Base-by-base conservation (phyloP, 495 filamentous ascomycete species). In the Lepidopterella palustris region DNA sequence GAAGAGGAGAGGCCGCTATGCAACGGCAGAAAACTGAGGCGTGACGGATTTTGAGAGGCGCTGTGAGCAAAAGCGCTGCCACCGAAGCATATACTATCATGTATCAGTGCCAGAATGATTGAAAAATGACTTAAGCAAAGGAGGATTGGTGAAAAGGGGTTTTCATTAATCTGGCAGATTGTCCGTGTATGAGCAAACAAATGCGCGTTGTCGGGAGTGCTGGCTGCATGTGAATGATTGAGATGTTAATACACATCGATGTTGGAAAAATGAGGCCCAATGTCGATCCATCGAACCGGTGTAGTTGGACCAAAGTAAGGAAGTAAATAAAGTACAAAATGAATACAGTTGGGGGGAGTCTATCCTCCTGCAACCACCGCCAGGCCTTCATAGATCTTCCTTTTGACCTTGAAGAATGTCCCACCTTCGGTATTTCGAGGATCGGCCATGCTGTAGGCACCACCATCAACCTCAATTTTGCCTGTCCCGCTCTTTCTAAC, bases 401-500 rank as follows among this genome's bases (percentile, higher is more conserved):
- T 81, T 74, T 86, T 90, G 20, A 95, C 88, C 15, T 83, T 81
- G 68, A 86, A 82, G 72, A 95, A 88, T 47, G 65, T 66, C 10
- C 31, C 57, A 25, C 35, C 25, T 28, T 60, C 56, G 0, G 10
- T 29, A 42, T 28, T 58, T 45, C 42, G 54, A 24, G 40, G 52
- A 42, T 63, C 61, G n/a, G 50, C 65, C 61, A 70, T 54, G 5
- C 45, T 45, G 31, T 61, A 63, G 27, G 65, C 82, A 40, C 62
- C 68, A 25, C 88, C 89, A 71, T 97, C 93, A 39, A 97, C 81
- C 73, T 97, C 95, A 58, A 99, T 88, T 68, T 81, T 81, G 0
- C 92, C 95, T 4, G 88, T 88, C 0, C 84, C 87, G 3, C 83
- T 87, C 73, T 99, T 99, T 53, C 90, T 79, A 40, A 99, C 92